Evolutionary conservation across 306 rosid genomes (phyloP).

Genomic region (Vigna trinervia): DNA sequence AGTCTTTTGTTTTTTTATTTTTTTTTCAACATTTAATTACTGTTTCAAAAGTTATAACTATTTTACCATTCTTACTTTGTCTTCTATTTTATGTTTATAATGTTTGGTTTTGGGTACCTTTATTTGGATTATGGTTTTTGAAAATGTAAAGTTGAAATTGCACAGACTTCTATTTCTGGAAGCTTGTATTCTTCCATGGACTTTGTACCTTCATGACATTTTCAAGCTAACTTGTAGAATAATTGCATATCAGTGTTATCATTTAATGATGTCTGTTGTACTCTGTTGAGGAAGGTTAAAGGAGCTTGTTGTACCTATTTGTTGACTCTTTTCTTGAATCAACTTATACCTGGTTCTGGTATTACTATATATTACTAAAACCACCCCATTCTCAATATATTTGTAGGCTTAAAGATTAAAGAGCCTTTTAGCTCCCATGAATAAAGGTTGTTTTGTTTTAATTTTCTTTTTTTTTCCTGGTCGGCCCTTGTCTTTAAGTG

Average conservation of each 20-base stretch:
- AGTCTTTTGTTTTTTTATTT: conserved; percentile 5
- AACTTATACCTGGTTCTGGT: conserved; percentile 6
- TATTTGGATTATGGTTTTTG: conserved; percentile 37
- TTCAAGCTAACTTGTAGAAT: conserved; percentile 15
- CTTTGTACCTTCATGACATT: background rate
- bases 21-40: conserved; percentile 3
- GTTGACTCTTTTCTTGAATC: conserved; percentile 13
- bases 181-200: conserved; percentile 29
- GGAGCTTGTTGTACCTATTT: conserved; percentile 19
- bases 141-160: conserved; percentile 28
- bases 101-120: conserved; percentile 32
- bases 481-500: background rate
- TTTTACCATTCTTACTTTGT: conserved; percentile 3
- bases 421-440: background rate
- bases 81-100: conserved; percentile 34
- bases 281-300: background rate
- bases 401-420: background rate
- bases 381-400: background rate
- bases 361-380: background rate
- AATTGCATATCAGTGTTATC: conserved; percentile 19
- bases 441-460: background rate
- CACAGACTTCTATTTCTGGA: background rate
- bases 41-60: conserved; percentile 31
- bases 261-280: conserved; percentile 18
- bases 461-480: background rate